Conservation (phyloP, 108 stramenopile species). For the Poteriospumella lacustris region DNA sequence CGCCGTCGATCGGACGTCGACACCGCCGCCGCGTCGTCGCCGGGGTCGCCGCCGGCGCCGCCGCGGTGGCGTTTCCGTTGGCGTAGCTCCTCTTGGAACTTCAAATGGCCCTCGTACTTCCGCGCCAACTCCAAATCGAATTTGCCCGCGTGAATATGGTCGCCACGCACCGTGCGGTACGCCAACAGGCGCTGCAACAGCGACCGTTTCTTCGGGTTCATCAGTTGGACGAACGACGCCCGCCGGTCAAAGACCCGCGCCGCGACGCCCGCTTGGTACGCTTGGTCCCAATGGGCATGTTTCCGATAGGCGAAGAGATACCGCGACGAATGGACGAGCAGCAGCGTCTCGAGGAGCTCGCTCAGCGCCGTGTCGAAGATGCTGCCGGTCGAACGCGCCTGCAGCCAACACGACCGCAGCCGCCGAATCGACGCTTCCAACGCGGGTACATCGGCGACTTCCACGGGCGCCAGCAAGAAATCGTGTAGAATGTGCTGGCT, state of each 20-base stretch:
- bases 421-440: not conserved
- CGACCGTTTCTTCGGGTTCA: not conserved
- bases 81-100: no score
- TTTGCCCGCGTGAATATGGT: no score
- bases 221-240: not conserved
- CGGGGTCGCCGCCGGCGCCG: no score
- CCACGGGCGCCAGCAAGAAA: not conserved
- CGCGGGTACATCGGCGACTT: slow-evolving; percentile 3
- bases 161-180: not conserved
- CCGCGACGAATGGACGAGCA: not conserved
- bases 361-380: not conserved
- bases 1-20: no score
- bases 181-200: not conserved
- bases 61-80: no score
- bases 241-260: not conserved
- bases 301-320: not conserved
- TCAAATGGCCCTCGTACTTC: no score
- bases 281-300: not conserved
- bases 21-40: no score
- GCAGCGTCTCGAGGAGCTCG: slow-evolving; percentile 3
- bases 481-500: not conserved
- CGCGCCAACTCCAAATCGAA: no score
- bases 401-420: slow-evolving; percentile 1
- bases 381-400: not conserved
- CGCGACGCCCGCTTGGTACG: not conserved